Evolutionary conservation across 129 eudicot genomes (phyloP), one percentile per base, ranked within the genome.

Genomic region (Ambrosia artemisiifolia): DNA sequence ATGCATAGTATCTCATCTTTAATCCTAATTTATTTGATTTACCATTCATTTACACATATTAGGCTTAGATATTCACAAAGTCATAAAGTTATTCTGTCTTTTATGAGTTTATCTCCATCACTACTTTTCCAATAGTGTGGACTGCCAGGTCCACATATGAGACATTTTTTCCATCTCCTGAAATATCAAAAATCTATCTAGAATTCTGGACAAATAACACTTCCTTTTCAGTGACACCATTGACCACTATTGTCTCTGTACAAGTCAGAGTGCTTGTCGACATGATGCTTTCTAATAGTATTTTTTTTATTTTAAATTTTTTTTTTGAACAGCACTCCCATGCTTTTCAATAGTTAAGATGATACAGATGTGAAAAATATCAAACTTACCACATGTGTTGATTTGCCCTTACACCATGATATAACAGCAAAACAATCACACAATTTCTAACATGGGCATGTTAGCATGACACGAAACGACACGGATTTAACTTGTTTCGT

Each of bases 81-180:
- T 40, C 44, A 17, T 3, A 67, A 11, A 5, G 18, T 40, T 40
- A 1, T 59, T 59, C 65, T 59, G 30, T 32, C 40, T 59, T 32
- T 59, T n/a, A n/a, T n/a, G n/a, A n/a, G n/a, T n/a, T n/a, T 40
- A 59, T 59, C 42, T 59, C 43, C 32, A 49, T 49, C 73, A 69
- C 63, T 33, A 16, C 42, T 63, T 69, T 33, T 69, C 7, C 11
- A 49, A 36, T 34, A 51, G 73, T 69, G 63, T 69, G 63, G 73
- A 10, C 61, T 16, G 74, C 53, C 43, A 48, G 74, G 53, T 12
- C n/a, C 53, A 70, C 10, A 40, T 55, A 38, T 18, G 19, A 0
- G 5, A 32, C 42, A 12, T 12, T 28, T 59, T 57, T 51, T 59
- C 12, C 33, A 8, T 16, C 19, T 40, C 2, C 40, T 54, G 17